Conservation (phyloP, 805 yeast species). For the Kuraishia capsulata region DNA sequence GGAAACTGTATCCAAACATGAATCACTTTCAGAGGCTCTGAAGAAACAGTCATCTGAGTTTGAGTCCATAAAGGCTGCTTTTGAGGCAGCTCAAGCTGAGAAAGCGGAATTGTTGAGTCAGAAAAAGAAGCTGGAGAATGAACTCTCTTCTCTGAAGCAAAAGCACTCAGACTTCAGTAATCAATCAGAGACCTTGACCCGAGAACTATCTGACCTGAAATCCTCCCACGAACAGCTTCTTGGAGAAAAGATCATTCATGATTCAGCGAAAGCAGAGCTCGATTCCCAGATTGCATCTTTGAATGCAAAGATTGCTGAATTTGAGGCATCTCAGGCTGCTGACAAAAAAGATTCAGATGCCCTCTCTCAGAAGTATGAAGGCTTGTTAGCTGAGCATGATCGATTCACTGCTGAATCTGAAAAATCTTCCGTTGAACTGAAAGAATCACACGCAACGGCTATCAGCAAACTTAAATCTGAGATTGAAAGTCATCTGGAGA, state of each 20-base stretch:
- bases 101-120: not conserved
- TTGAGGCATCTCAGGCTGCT: too few species aligned
- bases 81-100: constrained; percentile 12
- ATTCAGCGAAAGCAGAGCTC: too few species aligned
- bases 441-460: not conserved
- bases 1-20: not conserved
- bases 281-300: too few species aligned
- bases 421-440: not conserved
- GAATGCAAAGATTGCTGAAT: too few species aligned
- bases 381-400: not conserved
- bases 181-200: too few species aligned
- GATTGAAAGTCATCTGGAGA: too few species aligned
- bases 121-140: constrained; percentile 9
- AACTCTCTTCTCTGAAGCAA: not conserved
- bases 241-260: too few species aligned
- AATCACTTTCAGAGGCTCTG: constrained; percentile 5
- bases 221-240: too few species aligned
- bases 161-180: too few species aligned
- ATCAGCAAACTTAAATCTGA: too few species aligned
- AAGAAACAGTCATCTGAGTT: constrained; percentile 15
- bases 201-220: too few species aligned
- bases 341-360: too few species aligned
- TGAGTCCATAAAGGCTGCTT: constrained; percentile 15
- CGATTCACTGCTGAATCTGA: not conserved
- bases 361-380: not conserved